Conservation (phyloP, 2,329 filamentous ascomycete genomes). For the Verticillium nubilum region DNA sequence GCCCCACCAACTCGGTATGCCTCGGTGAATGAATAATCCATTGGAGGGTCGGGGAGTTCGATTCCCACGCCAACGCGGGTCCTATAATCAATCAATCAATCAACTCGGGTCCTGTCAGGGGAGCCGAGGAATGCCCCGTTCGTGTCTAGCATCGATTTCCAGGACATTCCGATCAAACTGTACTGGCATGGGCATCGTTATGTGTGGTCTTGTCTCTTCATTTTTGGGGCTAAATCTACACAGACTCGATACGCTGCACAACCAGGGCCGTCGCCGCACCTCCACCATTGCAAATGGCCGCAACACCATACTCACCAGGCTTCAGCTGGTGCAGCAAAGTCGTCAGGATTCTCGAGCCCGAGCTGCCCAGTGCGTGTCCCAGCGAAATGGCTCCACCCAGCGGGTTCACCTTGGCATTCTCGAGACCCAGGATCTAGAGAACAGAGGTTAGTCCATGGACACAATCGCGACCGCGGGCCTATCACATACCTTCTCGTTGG, state of each 20-base stretch:
- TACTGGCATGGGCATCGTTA: not conserved
- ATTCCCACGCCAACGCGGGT: too few species aligned
- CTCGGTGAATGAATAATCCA: too few species aligned
- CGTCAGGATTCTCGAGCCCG: conserved; percentile 83
- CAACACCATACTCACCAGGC: conserved; percentile 88
- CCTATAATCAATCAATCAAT: too few species aligned
- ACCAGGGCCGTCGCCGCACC: conserved; percentile 89
- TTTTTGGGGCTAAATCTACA: conserved; percentile 23
- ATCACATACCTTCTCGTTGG: conserved; percentile 70
- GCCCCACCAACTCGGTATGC: too few species aligned
- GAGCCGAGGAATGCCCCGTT: too few species aligned
- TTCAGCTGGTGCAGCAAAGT: conserved; percentile 88
- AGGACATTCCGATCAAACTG: too few species aligned
- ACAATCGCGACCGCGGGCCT: not conserved
- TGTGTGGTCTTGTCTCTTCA: not conserved
- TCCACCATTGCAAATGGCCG: conserved; percentile 94
- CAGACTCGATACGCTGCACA: conserved; percentile 71
- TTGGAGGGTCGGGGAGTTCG: too few species aligned
- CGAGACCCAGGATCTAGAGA: conserved; percentile 68
- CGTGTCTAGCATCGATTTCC: too few species aligned
- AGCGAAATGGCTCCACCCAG: conserved; percentile 88
- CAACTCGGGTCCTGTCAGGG: too few species aligned
- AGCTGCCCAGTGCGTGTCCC: conserved; percentile 89
- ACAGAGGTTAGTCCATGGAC: not conserved
- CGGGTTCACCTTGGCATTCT: conserved; percentile 76